A percentile compares a stretch with the other conserved stretches of the same genome.
These are phyloP conservation scores for Annulohypoxylon moriforme DNA, from an alignment of 495 filamentous ascomycete genomes.

Conservation along the genomic window DNA sequence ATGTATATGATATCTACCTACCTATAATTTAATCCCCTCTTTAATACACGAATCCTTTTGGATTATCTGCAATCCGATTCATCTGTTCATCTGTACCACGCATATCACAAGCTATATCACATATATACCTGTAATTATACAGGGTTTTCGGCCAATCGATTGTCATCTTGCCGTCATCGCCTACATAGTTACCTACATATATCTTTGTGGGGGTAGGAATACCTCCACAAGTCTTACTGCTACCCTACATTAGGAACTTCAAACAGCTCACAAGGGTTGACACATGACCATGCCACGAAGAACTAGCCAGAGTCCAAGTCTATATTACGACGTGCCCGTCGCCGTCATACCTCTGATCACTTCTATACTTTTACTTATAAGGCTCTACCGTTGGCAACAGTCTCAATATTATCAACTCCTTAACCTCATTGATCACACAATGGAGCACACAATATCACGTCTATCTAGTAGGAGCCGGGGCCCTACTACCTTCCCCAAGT, in stretches of 20 bases:
- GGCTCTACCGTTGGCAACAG: conserved; percentile 35
- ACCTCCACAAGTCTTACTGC: conserved; percentile 10
- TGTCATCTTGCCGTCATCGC: conserved; percentile 19
- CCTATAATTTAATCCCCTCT: conserved; percentile 6
- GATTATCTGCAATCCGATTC: conserved; percentile 18
- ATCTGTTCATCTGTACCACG: conserved; percentile 24
- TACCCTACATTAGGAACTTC: conserved; percentile 10
- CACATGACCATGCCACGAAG: conserved; percentile 33
- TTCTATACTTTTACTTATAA: conserved; percentile 34
- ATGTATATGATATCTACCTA: conserved; percentile 12
- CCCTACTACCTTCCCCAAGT: conserved; percentile 52
- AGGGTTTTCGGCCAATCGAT: conserved; percentile 15
- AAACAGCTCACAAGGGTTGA: conserved; percentile 19
- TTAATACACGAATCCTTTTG: conserved; percentile 19
- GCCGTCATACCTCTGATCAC: conserved; percentile 38
- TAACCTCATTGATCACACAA: conserved; percentile 35
- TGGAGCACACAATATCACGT: conserved; percentile 36
- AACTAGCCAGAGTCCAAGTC: conserved; percentile 12
- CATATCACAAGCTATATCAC: background rate
- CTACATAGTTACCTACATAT: conserved; percentile 17
- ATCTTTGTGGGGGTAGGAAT: conserved; percentile 12
- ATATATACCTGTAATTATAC: conserved; percentile 23
- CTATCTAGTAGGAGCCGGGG: conserved; percentile 21
- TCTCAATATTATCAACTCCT: conserved; percentile 37
- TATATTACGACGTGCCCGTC: conserved; percentile 42